Percentiles rank a stretch among this genome's conserved stretches.
Conservation (phyloP, 352 stramenopile genomes). For the Globisporangium polare region DNA sequence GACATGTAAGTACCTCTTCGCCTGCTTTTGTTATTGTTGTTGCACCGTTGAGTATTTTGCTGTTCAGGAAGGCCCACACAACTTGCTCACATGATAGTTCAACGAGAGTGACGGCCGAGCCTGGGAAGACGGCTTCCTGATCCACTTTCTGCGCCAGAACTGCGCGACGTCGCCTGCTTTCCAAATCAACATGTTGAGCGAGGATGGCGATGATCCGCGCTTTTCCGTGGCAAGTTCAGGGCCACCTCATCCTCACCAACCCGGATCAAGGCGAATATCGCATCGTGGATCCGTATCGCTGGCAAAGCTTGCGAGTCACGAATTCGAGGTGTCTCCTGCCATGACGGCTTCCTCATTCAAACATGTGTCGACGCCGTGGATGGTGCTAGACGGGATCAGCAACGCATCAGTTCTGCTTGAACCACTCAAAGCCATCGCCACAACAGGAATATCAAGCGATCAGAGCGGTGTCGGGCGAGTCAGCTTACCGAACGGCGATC, state of each 20-base stretch:
- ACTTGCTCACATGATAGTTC: constrained; percentile 20
- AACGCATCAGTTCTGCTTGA: constrained; percentile 33
- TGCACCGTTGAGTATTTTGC: no score
- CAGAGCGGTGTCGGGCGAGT: constrained; percentile 17
- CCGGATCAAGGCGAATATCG: not conserved
- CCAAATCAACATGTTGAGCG: not conserved
- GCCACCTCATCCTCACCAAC: not conserved
- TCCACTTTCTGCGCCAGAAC: constrained; percentile 54
- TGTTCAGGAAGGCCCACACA: not conserved
- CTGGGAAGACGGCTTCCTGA: constrained; percentile 62
- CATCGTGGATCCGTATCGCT: constrained; percentile 11
- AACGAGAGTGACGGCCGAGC: constrained; percentile 23
- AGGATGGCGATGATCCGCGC: not conserved
- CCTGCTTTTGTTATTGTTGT: no score
- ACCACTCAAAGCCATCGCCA: constrained; percentile 31
- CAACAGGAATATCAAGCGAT: not conserved
- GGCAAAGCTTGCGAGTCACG: constrained; percentile 1
- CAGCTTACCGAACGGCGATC: constrained; percentile 54
- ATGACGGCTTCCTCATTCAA: no score
- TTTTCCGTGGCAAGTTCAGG: not conserved
- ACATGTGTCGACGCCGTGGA: constrained; percentile 26
- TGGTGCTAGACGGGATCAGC: constrained; percentile 54
- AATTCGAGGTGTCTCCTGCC: not conserved
- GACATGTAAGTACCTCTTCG: constrained; percentile 17
- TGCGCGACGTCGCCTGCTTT: constrained; percentile 9